Base-by-base conservation (phyloP, 257 asterid genomes). In the Forsythia viridissima region DNA sequence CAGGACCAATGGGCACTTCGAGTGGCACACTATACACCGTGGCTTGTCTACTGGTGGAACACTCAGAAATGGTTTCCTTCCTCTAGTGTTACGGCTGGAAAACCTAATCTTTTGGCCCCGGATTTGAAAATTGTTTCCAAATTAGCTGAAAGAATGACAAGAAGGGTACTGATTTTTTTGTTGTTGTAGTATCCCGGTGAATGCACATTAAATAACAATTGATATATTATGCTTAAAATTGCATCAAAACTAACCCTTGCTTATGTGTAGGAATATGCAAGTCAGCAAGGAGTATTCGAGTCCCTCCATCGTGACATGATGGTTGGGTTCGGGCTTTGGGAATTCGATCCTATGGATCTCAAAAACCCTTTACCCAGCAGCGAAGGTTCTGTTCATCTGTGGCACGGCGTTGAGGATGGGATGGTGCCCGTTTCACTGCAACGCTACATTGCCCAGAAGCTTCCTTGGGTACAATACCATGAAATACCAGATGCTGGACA, bases 11-110 rank as follows among this genome's bases (percentile, higher is more conserved):
- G 94, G 97, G 89, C 92, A 44, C 68, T 88, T 67, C 79, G 94
- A 63, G 96, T 92, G 42, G 93, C 96, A 11, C 90, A 90, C 76
- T 80, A 89, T 42, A 80, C 86, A 34, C 96, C 96, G 1, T 89
- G 88, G 90, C 96, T 91, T 15, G 85, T 88, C 74, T 85, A 92
- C 80, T 91, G 94, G 97, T 92, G 94, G 92, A 91, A 92, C 84
- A 91, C 96, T 44, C 97, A 88, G 86, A 80, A 86, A 75, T 82
- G 86, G 83, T 91, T 92, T 77, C 96, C 94, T 55, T 70, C 81
- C 57, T 89, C 92, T 18, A 92, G 92, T 78, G 96, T 86, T 66
- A 72, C 79, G 42, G 72, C 89, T 65, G 94, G 90, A 36, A 86
- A 34, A 30, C 84, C 92, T 8, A 92, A 82, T 69, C 76, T 87